phyloP scores from a whole-genome alignment of 2,329 filamentous ascomycete genomes.

The Neonectria magnoliae region DNA sequence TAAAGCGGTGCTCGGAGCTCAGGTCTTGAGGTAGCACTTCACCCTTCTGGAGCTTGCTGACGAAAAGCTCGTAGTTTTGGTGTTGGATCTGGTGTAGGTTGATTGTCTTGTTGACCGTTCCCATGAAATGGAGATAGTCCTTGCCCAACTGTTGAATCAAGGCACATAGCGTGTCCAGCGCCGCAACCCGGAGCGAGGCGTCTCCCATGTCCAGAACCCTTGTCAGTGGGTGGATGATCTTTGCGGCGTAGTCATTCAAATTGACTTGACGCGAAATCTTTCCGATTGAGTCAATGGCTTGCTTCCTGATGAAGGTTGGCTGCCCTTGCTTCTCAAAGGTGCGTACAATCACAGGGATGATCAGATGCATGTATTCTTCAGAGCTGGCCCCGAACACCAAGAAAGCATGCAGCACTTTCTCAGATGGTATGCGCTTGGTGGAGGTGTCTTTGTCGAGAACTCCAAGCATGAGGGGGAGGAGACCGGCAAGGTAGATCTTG shows the following conservation, averaged over 20 bases:
- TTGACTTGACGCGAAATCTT: slow-evolving; percentile 97
- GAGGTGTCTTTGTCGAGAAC: slow-evolving; percentile 88
- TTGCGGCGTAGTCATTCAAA: slow-evolving; percentile 93
- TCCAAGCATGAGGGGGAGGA: slow-evolving; percentile 93
- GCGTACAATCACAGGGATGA: slow-evolving; percentile 93
- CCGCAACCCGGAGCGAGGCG: slow-evolving; percentile 77
- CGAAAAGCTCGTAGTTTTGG: slow-evolving; percentile 89
- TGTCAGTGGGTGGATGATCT: slow-evolving; percentile 93
- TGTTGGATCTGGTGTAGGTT: slow-evolving; percentile 84
- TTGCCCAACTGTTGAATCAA: slow-evolving; percentile 95
- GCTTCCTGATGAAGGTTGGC: slow-evolving; percentile 81
- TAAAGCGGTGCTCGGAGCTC: slow-evolving; percentile 84
- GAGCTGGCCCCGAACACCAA: slow-evolving; percentile 94
- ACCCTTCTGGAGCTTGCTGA: slow-evolving; percentile 92
- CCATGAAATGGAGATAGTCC: slow-evolving; percentile 94
- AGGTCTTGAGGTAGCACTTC: slow-evolving; percentile 95
- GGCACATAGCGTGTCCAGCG: slow-evolving; percentile 92
- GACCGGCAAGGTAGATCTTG: slow-evolving; percentile 89
- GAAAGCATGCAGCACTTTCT: slow-evolving; percentile 93
- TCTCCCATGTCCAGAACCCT: slow-evolving; percentile 82
- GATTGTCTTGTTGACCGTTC: slow-evolving; percentile 89
- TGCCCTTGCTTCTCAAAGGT: slow-evolving; percentile 92
- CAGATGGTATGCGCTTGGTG: slow-evolving; percentile 80
- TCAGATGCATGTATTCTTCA: slow-evolving; percentile 99
- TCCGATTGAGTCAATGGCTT: slow-evolving; percentile 93